Conservation (phyloP, 345 rosid genomes). For the Moringa oleifera region DNA sequence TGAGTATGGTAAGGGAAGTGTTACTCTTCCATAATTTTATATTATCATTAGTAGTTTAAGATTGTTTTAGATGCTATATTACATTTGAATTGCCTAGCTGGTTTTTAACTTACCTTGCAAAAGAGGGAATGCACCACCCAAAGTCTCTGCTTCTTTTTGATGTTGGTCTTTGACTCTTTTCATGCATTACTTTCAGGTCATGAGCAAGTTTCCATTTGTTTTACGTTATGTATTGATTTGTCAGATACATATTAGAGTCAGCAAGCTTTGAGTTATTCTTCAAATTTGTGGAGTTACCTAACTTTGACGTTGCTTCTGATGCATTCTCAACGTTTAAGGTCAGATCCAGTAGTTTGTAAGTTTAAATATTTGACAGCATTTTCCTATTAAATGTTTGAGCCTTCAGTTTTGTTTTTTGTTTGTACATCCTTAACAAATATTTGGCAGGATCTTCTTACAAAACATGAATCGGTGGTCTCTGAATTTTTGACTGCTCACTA, state of each 20-base stretch:
- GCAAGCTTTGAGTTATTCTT: slow-evolving; percentile 92
- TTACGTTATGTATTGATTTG: slow-evolving; percentile 52
- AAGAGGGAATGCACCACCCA: not conserved
- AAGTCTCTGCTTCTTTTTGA: slow-evolving; percentile 1
- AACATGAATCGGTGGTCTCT: slow-evolving; percentile 69
- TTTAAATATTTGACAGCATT: slow-evolving; percentile 11
- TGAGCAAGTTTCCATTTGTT: slow-evolving; percentile 20
- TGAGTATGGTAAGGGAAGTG: not conserved
- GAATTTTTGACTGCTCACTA: slow-evolving; percentile 76
- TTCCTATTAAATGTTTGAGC: slow-evolving; percentile 11
- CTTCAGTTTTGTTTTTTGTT: slow-evolving; percentile 7
- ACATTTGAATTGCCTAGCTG: not conserved
- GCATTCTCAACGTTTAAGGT: slow-evolving; percentile 98
- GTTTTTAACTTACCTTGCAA: not conserved
- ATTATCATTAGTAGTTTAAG: no score
- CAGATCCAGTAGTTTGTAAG: slow-evolving; percentile 17
- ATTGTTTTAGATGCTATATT: no score
- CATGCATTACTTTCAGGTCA: not conserved
- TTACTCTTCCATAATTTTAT: no score
- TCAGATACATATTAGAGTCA: slow-evolving; percentile 89
- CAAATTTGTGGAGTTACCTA: slow-evolving; percentile 93
- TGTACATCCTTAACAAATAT: slow-evolving; percentile 7
- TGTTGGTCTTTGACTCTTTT: slow-evolving; percentile 4
- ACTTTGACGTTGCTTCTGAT: slow-evolving; percentile 95
- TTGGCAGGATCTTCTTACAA: slow-evolving; percentile 85